Evolutionary conservation across 768 basidiomycete species (phyloP).

Genomic region (Leccinum fibrillosum): DNA sequence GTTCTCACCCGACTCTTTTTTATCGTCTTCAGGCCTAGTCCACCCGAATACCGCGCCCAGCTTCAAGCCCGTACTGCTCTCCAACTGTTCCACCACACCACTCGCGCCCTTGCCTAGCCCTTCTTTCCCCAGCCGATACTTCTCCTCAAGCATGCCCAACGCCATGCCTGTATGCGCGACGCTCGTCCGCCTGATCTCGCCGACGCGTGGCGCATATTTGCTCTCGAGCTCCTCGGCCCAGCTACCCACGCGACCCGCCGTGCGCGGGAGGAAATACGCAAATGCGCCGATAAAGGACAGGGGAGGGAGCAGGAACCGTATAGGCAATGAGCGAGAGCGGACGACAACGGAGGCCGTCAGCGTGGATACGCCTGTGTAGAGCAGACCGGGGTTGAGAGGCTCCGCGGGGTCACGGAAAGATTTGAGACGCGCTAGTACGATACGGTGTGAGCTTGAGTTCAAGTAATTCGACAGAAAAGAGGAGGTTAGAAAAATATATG

Average conservation of each 20-base stretch:
- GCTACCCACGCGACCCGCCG: constrained; percentile 60
- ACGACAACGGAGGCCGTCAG: constrained; percentile 86
- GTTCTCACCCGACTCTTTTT: constrained; percentile 14
- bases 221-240: constrained; percentile 74
- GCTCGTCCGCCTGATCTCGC: constrained; percentile 64
- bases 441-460: background rate
- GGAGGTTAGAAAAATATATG: background rate
- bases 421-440: constrained; percentile 67
- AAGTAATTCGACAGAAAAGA: background rate
- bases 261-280: constrained; percentile 85
- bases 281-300: constrained; percentile 65
- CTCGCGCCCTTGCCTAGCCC: constrained; percentile 44
- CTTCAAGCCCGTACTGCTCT: constrained; percentile 73
- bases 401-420: constrained; percentile 78
- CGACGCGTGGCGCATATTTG: constrained; percentile 61
- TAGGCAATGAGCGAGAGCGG: constrained; percentile 67
- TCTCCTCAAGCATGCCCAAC: constrained; percentile 54
- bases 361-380: constrained; percentile 87
- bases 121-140: constrained; percentile 44
- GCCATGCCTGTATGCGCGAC: constrained; percentile 59
- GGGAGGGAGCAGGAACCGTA: constrained; percentile 76
- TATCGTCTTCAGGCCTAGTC: constrained; percentile 21
- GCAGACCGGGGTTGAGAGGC: constrained; percentile 79
- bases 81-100: constrained; percentile 49
- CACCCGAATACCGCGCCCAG: constrained; percentile 56